Base-by-base conservation (phyloP, 441 rosid species). In the Lagerstroemia fauriei region DNA sequence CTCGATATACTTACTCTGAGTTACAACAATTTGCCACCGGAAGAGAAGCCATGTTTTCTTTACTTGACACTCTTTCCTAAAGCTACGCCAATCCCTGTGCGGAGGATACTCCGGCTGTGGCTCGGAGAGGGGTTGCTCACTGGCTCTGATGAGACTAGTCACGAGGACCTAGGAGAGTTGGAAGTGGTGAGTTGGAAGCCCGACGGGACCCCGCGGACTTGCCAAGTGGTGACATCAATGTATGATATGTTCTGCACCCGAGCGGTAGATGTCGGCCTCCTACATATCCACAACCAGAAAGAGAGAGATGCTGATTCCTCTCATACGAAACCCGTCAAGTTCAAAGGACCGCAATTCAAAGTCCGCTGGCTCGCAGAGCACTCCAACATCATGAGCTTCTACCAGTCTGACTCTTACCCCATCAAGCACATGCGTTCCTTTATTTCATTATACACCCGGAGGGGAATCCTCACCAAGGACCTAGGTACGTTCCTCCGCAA, bases 101-200 rank as follows among this genome's bases (percentile, higher is more conserved):
- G 75, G 57, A 81, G 83, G 83, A 66, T 81, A 38, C 27, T 75
- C 10, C 79, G 22, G 63, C 34, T 75, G 13, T 81, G 83, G 83
- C 72, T 31, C 0, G 73, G 63, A 0, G 74, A 75, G 65, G 83
- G 73, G 32, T 24, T 65, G 61, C 50, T 75, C 41, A 27, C 17
- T 12, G 22, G 18, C 38, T 14, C 56, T 25, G 0, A 34, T 31
- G 16, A 56, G 27, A 3, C n/a, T 0, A 2, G 47, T 29, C 69
- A 7, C 0, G 11, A 9, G 18, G 59, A 14, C 59, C 27, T 20
- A 0, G 78, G 32, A 20, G 22, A 14, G 74, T 81, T 59, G 70
- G 70, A 75, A 3, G 83, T 74, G 56, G 74, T 47, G 72, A 65
- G 47, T 22, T 32, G 79, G 79, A 61, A 46, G 83, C 22, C 17